phyloP scores from a whole-genome alignment of 306 rosid species.

The Castanopsis chinensis region DNA sequence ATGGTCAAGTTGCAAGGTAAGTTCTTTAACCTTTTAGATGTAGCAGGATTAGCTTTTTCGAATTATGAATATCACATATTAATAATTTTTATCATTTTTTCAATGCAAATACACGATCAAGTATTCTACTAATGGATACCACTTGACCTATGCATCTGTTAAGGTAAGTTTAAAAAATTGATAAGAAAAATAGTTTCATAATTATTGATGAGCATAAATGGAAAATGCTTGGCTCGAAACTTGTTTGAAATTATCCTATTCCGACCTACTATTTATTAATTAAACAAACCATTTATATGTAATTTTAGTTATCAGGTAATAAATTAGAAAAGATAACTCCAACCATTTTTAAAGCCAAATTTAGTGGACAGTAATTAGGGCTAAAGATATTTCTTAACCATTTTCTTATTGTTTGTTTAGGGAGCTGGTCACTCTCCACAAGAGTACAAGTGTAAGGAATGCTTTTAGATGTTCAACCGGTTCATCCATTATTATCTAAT shows the following conservation, averaged over 20 bases:
- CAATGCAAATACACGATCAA: constrained; percentile 17
- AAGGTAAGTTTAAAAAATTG: constrained; percentile 9
- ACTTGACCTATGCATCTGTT: constrained; percentile 21
- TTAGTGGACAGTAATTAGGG: background rate
- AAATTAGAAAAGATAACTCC: no score
- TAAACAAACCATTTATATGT: no score
- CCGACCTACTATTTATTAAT: no score
- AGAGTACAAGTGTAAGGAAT: constrained; percentile 25
- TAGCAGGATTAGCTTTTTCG: background rate
- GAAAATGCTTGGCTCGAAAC: no score
- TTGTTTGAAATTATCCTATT: no score
- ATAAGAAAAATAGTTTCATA: background rate
- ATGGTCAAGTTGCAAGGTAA: constrained; percentile 31
- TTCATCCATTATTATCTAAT: constrained; percentile 18
- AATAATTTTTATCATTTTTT: background rate
- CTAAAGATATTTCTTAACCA: background rate
- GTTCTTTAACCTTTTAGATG: background rate
- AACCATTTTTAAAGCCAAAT: no score
- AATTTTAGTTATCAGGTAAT: no score
- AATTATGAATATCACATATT: background rate
- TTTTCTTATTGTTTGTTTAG: background rate
- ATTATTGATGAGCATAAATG: no score
- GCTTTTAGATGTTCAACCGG: constrained; percentile 12
- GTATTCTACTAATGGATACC: constrained; percentile 19
- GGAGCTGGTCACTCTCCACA: constrained; percentile 32